Base-by-base conservation (phyloP, 495 filamentous ascomycete species). In the Annulohypoxylon nitens region DNA sequence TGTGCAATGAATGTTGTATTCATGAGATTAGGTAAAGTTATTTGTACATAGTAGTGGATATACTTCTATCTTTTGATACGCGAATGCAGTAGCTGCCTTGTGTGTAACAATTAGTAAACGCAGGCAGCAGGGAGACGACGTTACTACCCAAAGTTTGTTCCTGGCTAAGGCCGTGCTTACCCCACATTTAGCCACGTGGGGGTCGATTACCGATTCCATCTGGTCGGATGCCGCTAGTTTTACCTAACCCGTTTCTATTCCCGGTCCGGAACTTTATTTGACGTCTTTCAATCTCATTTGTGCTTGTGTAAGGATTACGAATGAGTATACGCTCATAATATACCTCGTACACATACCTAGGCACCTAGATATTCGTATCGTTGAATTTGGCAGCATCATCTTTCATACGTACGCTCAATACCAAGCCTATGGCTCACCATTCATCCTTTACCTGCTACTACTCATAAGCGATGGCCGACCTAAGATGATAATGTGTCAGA, bases 111-210 rank as follows among this genome's bases (percentile, higher is more conserved):
- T 30, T 30, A 30, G 30, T 30, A 30, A 20, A 12, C 10, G 43
- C 41, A 63, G 60, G 60, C 60, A 63, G 10, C 60, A 45, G 26
- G 30, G 5, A 36, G 45, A 36, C 43, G 26, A 63, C 60, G 60
- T 63, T 30, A 63, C 45, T 12, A 36, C 36, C n/a, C 25, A 30
- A 30, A 30, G 30, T 30, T 30, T 61, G 39, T 61, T 30, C 58
- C 37, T 48, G 59, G 39, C 23, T 48, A 54, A 51, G 20, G 20
- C 23, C 16, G 14, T 18, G n/a, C 57, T n/a, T 43, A 60, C 57
- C 57, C 57, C 57, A 43, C 57, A 60, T 18, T 59, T 60, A 26
- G 20, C 57, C 57, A 43, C 36, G 36, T 60, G 57, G 57, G 57
- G 57, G 57, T 43, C 23, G 14, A 2, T 57, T 57, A 37, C 20